These are phyloP conservation scores for Xylaria nigripes DNA, from an alignment of 495 filamentous ascomycete species.

Conservation along the genomic window DNA sequence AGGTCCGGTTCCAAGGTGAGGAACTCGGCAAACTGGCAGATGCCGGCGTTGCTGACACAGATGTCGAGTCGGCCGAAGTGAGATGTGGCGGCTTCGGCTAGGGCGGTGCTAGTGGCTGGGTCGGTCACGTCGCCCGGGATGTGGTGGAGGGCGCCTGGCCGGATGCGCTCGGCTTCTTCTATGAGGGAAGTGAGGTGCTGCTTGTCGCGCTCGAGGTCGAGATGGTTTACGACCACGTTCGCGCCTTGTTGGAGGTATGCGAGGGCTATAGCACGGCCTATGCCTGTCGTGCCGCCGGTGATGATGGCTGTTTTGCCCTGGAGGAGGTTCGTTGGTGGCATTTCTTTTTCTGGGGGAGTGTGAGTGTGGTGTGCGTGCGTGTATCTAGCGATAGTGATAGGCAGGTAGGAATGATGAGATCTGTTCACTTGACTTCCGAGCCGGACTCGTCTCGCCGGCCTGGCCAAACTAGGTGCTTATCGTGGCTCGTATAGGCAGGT, in stretches of 20 bases:
- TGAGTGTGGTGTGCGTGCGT: neutral
- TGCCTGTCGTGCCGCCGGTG: slow-evolving; percentile 68
- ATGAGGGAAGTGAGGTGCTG: slow-evolving; percentile 47
- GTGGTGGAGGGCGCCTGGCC: slow-evolving; percentile 45
- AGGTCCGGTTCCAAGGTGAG: slow-evolving; percentile 59
- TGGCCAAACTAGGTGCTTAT: no score
- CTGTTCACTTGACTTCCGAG: no score
- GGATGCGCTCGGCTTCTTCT: slow-evolving; percentile 42
- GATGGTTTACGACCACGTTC: slow-evolving; percentile 62
- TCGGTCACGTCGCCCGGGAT: slow-evolving; percentile 60
- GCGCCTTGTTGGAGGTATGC: slow-evolving; percentile 63
- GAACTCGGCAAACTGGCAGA: slow-evolving; percentile 79
- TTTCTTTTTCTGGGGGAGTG: no score
- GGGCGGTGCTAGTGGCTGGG: slow-evolving; percentile 50
- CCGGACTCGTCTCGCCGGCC: no score
- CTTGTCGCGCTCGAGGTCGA: slow-evolving; percentile 47
- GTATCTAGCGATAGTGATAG: neutral
- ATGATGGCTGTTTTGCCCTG: slow-evolving; percentile 64
- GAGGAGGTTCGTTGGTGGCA: slow-evolving; percentile 47
- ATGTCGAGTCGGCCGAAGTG: slow-evolving; percentile 60
- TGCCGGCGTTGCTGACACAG: slow-evolving; percentile 81
- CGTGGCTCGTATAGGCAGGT: no score
- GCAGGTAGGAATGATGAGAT: neutral
- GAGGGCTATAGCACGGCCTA: slow-evolving; percentile 67
- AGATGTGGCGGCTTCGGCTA: slow-evolving; percentile 50